Evolutionary conservation across 208 protist species (phyloP), one percentile per base, ranked within the genome.

Genomic region (Trypanosoma boissoni): DNA sequence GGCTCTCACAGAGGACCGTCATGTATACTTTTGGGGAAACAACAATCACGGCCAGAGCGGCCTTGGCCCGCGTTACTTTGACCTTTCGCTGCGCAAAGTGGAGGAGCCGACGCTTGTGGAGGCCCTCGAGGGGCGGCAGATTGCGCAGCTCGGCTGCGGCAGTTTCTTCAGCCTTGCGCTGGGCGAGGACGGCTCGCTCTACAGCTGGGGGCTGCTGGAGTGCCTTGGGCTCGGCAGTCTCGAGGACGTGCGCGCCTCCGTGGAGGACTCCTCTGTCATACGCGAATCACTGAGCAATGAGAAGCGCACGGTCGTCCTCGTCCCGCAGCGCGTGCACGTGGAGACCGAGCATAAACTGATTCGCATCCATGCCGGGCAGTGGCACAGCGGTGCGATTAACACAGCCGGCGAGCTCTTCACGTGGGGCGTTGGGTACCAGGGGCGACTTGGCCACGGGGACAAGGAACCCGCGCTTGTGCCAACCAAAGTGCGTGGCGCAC

Each of bases 21-120:
- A 81, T 37, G 88, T 95, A 2, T 92, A 88, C 74, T 92, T 91
- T 48, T 95, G 88, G 86, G 88, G 88, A 1, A 95, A 92, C 68
- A 95, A 95, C 72, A 95, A 92, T 68, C 88, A 95, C 72, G 83
- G 83, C 26, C 88, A 95, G 58, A 87, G 84, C 55, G 88, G 84
- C 12, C 74, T 91, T 9, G 88, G 88, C 1, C 74, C 69, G 14
- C 23, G 20, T 23, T 77, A 64, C 74, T 88, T 95, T 54, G 68
- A 78, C 59, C 48, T 64, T 24, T 44, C 64, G 2, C 60, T 64
- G 49, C 82, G 80, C 42, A 89, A 89, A 54, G 82, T 95, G 16
- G 82, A 91, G 57, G 45, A 55, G 1, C 88, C 88, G 24, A 75
- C 68, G 16, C 73, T 86, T 27, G 80, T 95, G 14, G 70, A 73